Evolutionary conservation across 2,329 filamentous ascomycete genomes (phyloP).

Genomic region (Fusarium luffae): DNA sequence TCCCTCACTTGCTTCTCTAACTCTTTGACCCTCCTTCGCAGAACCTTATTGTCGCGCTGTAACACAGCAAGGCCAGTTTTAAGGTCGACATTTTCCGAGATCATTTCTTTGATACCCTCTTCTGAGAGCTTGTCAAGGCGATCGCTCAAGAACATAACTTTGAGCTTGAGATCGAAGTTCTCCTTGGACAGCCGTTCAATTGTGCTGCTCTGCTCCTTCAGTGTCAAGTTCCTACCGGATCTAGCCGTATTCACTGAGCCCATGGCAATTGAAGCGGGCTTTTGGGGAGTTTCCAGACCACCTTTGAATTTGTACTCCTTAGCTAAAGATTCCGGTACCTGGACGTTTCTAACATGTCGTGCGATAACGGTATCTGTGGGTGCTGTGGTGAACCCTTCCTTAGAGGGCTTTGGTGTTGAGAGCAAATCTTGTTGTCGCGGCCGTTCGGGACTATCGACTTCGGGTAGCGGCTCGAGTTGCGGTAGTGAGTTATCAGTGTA

Average conservation of each 20-base stretch:
- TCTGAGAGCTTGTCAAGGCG: conserved; percentile 93
- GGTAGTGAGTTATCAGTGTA: conserved; percentile 57
- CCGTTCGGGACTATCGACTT: conserved; percentile 58
- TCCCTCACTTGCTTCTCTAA: conserved; percentile 82
- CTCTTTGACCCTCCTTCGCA: conserved; percentile 85
- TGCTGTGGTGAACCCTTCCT: conserved; percentile 64
- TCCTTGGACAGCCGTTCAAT: conserved; percentile 97
- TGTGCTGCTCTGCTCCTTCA: conserved; percentile 97
- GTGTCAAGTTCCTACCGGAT: conserved; percentile 78
- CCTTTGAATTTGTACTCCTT: conserved; percentile 85
- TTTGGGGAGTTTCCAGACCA: conserved; percentile 69
- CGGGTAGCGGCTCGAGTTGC: conserved; percentile 62
- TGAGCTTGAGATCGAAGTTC: conserved; percentile 97
- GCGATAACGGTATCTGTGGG: conserved; percentile 91
- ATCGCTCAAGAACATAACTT: conserved; percentile 96
- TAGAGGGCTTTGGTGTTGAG: conserved; percentile 75
- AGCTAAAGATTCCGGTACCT: conserved; percentile 88
- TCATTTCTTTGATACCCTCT: conserved; percentile 97
- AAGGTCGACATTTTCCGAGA: conserved; percentile 95
- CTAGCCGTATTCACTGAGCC: conserved; percentile 62
- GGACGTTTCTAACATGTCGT: conserved; percentile 88
- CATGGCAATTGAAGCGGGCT: conserved; percentile 60
- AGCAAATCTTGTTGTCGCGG: conserved; percentile 60
- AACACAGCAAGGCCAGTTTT: conserved; percentile 90
- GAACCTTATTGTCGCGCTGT: conserved; percentile 87